phyloP scores from a whole-genome alignment of 352 stramenopile genomes.

The Pythium phragmitis region DNA sequence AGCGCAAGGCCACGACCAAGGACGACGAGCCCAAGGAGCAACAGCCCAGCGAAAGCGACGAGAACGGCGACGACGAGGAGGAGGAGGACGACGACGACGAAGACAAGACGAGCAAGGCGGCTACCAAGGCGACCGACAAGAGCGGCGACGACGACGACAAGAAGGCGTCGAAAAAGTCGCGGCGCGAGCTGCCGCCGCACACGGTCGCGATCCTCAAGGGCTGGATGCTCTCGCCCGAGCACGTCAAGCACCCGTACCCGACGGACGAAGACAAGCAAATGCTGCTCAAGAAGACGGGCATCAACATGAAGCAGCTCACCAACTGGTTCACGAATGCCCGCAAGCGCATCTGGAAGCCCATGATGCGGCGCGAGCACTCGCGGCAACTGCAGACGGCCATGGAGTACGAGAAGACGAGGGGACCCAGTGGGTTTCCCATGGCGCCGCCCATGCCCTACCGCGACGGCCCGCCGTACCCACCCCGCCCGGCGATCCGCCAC shows the following conservation, averaged over 20 bases:
- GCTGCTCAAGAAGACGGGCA: constrained; percentile 86
- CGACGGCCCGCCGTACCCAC: constrained; percentile 39
- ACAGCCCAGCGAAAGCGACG: constrained; percentile 21
- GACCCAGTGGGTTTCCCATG: constrained; percentile 31
- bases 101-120: constrained; percentile 21
- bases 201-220: constrained; percentile 85
- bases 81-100: constrained; percentile 31
- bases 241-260: constrained; percentile 89
- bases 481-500: constrained; percentile 44
- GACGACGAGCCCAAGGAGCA: constrained; percentile 1
- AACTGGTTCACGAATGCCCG: constrained; percentile 91
- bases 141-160: constrained; percentile 37
- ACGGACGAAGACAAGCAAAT: constrained; percentile 91
- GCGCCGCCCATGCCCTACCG: constrained; percentile 28
- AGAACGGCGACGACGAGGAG: constrained; percentile 26
- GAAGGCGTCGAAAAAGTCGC: constrained; percentile 71
- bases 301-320: constrained; percentile 91
- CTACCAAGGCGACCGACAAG: constrained; percentile 19
- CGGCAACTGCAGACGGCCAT: constrained; percentile 71
- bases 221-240: constrained; percentile 88
- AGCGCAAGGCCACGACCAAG: constrained; percentile 3
- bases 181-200: constrained; percentile 77
- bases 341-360: constrained; percentile 89
- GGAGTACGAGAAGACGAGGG: constrained; percentile 62
- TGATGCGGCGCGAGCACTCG: constrained; percentile 85